These are phyloP conservation scores for Malus orientalis DNA, from an alignment of 306 rosid species.

Conservation along the genomic window DNA sequence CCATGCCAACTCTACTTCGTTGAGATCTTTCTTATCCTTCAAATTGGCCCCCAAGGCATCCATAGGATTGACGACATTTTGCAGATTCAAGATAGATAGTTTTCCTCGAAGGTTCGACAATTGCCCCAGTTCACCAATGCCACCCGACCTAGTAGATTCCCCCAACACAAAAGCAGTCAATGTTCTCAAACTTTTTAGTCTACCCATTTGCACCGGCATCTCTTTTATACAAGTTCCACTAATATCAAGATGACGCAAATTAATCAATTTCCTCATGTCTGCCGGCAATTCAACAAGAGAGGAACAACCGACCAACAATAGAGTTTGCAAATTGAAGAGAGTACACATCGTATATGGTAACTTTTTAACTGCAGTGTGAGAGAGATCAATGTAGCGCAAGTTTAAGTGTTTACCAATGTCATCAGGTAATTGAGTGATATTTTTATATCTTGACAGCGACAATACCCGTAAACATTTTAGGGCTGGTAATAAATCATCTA, in stretches of 20 bases:
- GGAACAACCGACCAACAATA: background rate
- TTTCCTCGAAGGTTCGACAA: background rate
- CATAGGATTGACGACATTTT: slow-evolving; percentile 1
- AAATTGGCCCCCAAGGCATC: slow-evolving; percentile 14
- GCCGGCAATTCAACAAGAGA: background rate
- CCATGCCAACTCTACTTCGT: background rate
- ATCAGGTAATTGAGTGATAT: background rate
- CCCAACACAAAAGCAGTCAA: background rate
- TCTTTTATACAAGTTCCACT: background rate
- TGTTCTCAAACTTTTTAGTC: background rate
- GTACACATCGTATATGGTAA: background rate
- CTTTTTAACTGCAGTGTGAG: background rate
- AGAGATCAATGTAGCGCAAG: background rate
- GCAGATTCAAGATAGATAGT: background rate
- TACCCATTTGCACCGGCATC: background rate
- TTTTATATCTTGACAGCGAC: fast-evolving
- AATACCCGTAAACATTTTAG: background rate
- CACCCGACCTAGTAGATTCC: background rate
- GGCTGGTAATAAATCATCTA: background rate
- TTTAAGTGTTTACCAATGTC: background rate
- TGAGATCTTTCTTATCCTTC: background rate
- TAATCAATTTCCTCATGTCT: background rate
- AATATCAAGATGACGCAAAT: background rate
- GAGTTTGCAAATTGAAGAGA: slow-evolving; percentile 10
- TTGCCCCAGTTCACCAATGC: background rate